Percentiles rank a stretch among this genome's conserved stretches.
These are phyloP conservation scores for Pestalotiopsis sp. DNA, from an alignment of 2,329 filamentous ascomycete species.

Conservation along the genomic window DNA sequence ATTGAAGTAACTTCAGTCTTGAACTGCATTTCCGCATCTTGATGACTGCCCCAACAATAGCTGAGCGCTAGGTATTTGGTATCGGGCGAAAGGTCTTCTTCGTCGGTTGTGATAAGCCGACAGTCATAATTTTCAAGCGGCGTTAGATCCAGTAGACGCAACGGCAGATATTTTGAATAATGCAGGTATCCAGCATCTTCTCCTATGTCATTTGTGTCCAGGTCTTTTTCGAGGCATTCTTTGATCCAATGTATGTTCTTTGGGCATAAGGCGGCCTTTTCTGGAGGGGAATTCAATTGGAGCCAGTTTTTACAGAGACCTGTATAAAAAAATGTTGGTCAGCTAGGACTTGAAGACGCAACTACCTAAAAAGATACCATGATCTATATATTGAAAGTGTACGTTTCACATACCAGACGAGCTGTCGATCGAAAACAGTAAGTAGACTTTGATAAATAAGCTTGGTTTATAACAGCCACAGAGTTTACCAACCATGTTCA, in stretches of 20 bases:
- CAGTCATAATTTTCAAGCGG: background rate
- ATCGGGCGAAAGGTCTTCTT: fast-evolving
- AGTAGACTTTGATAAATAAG: background rate
- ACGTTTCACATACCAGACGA: background rate
- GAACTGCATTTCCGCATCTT: background rate
- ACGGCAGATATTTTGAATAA: background rate
- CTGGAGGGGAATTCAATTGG: background rate
- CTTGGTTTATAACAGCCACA: background rate
- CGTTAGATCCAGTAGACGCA: background rate
- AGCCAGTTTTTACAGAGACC: background rate
- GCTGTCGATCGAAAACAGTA: background rate
- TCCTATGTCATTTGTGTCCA: background rate
- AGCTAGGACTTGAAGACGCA: too few relatives aligned
- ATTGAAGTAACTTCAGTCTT: background rate
- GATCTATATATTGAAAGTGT: too few relatives aligned
- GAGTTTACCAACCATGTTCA: background rate
- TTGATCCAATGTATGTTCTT: background rate
- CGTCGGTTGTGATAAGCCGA: background rate
- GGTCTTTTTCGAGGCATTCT: background rate
- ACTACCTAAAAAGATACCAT: too few relatives aligned
- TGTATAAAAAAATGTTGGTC: too few relatives aligned
- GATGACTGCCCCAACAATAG: constrained; percentile 10
- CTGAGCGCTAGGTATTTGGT: background rate
- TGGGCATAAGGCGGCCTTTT: background rate
- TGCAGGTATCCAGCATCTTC: too few relatives aligned